phyloP scores from a whole-genome alignment of 1,284 basidiomycete species.

The Austroboletus novae-zelandiae region DNA sequence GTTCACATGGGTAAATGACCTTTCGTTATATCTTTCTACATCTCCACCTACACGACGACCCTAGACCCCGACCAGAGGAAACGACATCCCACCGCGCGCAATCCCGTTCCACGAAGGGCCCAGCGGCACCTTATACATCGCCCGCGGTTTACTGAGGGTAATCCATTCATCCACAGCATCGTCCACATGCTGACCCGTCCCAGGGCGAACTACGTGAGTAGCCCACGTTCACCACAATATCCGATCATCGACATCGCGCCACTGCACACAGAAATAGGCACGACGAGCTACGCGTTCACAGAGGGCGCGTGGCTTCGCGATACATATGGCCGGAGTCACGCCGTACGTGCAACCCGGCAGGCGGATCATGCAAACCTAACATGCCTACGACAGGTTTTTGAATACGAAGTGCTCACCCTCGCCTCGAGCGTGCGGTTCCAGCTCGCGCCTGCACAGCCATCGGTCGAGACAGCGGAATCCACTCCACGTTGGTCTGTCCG shows the following conservation, averaged over 20 bases:
- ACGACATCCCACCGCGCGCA: conserved; percentile 22
- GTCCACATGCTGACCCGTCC: conserved; percentile 4
- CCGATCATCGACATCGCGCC: background rate
- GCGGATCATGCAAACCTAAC: background rate
- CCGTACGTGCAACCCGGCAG: conserved; percentile 10
- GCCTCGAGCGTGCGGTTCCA: conserved; percentile 21
- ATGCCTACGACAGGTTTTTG: conserved; percentile 12
- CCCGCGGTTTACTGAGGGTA: conserved; percentile 17
- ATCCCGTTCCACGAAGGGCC: conserved; percentile 13
- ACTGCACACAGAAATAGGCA: conserved; percentile 16
- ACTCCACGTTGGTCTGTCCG: background rate
- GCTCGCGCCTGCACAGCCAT: conserved; percentile 2
- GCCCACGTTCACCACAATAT: background rate
- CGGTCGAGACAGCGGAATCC: background rate
- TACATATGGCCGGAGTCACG: conserved; percentile 7
- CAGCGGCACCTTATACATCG: conserved; percentile 18
- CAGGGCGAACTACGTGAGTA: conserved; percentile 25
- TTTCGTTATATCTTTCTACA: too few relatives aligned
- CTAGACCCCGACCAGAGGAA: conserved; percentile 20
- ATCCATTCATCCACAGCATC: background rate
- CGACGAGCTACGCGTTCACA: conserved; percentile 12
- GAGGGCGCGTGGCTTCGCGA: conserved; percentile 17
- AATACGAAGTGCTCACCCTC: conserved; percentile 26
- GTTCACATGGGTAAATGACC: conserved; percentile 18
- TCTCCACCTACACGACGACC: background rate